These are phyloP conservation scores for Litchi chinensis DNA, from an alignment of 345 rosid species.

Conservation along the genomic window DNA sequence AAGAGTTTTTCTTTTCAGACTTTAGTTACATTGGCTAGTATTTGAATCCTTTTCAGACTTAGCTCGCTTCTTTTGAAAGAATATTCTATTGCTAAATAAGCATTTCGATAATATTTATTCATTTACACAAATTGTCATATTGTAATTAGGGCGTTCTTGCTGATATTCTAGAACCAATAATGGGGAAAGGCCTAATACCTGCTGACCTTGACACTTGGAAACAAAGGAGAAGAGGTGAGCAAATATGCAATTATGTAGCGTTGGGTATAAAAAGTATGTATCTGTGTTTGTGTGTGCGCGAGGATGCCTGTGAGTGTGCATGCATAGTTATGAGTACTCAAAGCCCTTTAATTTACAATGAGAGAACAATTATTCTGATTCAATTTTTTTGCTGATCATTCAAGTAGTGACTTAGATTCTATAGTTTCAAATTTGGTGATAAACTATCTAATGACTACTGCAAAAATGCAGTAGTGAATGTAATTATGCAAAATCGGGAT, in stretches of 20 bases:
- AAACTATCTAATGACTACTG: background rate
- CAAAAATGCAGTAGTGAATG: background rate
- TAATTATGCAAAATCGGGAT: background rate
- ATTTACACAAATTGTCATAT: constrained; percentile 14
- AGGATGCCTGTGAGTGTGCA: background rate
- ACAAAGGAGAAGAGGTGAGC: constrained; percentile 88
- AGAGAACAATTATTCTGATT: background rate
- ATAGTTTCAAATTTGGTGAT: background rate
- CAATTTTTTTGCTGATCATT: background rate
- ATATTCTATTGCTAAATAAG: background rate
- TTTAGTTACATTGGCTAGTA: background rate
- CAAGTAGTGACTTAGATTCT: background rate
- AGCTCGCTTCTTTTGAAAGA: background rate
- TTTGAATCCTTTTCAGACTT: background rate
- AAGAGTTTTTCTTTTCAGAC: background rate
- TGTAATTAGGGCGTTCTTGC: constrained; percentile 87
- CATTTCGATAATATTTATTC: constrained; percentile 7
- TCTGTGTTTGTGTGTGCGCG: constrained; percentile 3
- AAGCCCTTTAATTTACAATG: background rate
- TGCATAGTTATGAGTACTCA: background rate
- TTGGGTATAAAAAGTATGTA: constrained; percentile 1
- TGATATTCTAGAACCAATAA: constrained; percentile 93
- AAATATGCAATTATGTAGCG: background rate
- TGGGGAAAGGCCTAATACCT: constrained; percentile 98
- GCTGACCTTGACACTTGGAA: constrained; percentile 96